phyloP scores from a whole-genome alignment of 176 grass and related monocot species.

The Zoysia japonica region DNA sequence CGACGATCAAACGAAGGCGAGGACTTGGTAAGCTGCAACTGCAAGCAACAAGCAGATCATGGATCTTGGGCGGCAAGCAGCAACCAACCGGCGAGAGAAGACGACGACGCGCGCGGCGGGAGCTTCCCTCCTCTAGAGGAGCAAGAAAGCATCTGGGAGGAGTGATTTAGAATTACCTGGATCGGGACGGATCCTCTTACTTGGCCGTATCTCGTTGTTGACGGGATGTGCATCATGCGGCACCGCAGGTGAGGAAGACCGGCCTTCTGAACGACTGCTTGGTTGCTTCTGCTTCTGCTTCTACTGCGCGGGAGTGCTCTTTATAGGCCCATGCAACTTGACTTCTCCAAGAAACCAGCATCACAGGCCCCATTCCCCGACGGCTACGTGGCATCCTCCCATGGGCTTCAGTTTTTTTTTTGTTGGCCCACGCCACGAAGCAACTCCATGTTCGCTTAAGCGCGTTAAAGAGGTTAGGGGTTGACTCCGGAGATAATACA shows the following conservation, averaged over 20 bases:
- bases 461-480: too few species aligned
- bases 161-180: too few species aligned
- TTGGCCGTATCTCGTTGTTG: too few species aligned
- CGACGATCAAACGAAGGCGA: neutral
- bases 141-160: neutral
- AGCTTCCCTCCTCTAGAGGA: neutral
- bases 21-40: neutral
- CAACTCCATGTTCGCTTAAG: too few species aligned
- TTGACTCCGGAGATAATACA: too few species aligned
- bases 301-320: neutral
- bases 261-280: neutral
- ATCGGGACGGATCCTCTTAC: too few species aligned
- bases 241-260: neutral
- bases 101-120: neutral
- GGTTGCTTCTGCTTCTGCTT: neutral
- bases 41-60: slow-evolving; percentile 29
- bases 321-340: neutral
- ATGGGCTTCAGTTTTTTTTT: neutral
- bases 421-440: neutral
- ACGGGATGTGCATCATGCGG: neutral
- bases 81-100: neutral
- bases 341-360: too few species aligned
- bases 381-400: too few species aligned
- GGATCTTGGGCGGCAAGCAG: slow-evolving; percentile 13
- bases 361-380: too few species aligned